phyloP scores from a whole-genome alignment of 169 alveolate species.

The Cryptosporidium muris region DNA sequence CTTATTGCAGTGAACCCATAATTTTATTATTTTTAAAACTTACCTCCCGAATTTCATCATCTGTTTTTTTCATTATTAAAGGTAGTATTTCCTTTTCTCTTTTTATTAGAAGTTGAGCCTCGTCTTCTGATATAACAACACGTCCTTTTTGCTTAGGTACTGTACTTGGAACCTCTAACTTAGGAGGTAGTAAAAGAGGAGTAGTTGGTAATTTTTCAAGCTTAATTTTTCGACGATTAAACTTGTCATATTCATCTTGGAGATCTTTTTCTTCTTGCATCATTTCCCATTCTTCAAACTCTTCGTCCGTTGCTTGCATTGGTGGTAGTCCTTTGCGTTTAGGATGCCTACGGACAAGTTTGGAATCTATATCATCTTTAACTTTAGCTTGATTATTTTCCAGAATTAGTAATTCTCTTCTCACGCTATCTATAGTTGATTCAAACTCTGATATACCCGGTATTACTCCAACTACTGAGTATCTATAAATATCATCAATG shows the following conservation, averaged over 20 bases:
- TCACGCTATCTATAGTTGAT: not conserved
- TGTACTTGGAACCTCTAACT: not conserved
- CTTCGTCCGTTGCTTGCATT: slow-evolving; percentile 53
- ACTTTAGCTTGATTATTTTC: slow-evolving; percentile 12
- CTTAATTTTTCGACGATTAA: slow-evolving; percentile 26
- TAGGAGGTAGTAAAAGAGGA: not conserved
- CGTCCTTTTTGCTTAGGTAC: slow-evolving; percentile 1
- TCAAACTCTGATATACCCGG: slow-evolving; percentile 56
- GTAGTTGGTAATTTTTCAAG: slow-evolving; percentile 19
- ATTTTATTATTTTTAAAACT: not conserved
- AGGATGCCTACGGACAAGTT: slow-evolving; percentile 10
- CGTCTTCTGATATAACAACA: slow-evolving; percentile 42
- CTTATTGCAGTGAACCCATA: not conserved
- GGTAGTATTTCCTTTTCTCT: slow-evolving; percentile 33
- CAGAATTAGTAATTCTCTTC: slow-evolving; percentile 40
- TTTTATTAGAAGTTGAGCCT: slow-evolving; percentile 24
- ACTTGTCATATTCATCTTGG: slow-evolving; percentile 52
- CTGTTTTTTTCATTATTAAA: slow-evolving; percentile 18
- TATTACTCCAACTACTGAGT: slow-evolving; percentile 38
- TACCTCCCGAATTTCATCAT: slow-evolving; percentile 24
- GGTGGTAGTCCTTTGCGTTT: slow-evolving; percentile 33
- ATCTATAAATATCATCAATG: slow-evolving; percentile 13
- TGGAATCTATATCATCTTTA: slow-evolving; percentile 56
- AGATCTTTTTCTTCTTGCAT: slow-evolving; percentile 34
- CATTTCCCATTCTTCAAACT: slow-evolving; percentile 52